phyloP scores from a whole-genome alignment of 192 early-diverging fungal species.

The Funneliformis geosporum region DNA sequence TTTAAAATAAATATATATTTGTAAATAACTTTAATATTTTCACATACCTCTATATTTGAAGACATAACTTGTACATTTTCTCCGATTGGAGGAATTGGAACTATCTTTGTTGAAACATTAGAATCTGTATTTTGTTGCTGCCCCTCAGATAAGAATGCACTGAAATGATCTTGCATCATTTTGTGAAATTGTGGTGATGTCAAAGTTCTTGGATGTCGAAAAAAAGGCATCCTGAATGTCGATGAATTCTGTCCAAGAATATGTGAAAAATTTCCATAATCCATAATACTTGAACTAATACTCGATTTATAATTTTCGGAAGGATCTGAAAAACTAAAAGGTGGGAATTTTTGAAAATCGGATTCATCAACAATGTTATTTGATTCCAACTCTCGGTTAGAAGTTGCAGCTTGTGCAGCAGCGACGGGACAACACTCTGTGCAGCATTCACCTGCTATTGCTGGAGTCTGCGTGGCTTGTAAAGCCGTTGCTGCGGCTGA shows the following conservation, averaged over 20 bases:
- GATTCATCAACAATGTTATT: neutral
- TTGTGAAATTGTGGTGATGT: neutral
- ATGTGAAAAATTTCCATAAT: conserved; percentile 17
- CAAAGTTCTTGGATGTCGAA: neutral
- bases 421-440: conserved; percentile 41
- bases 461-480: neutral
- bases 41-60: neutral
- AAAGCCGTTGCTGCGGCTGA: neutral
- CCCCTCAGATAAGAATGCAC: neutral
- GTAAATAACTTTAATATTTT: neutral
- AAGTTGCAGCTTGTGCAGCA: conserved; percentile 26
- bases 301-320: neutral
- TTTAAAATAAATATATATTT: neutral
- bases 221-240: neutral
- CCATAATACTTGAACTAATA: neutral
- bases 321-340: conserved; percentile 10
- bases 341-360: conserved; percentile 7
- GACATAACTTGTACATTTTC: neutral
- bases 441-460: conserved; percentile 39
- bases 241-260: neutral
- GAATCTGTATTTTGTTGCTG: neutral
- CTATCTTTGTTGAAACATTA: neutral
- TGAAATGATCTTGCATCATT: neutral
- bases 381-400: neutral
- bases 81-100: neutral